Evolutionary conservation across 1,284 basidiomycete species (phyloP), one percentile per base, ranked within the genome.

Genomic region (Tylopilus orsonianus): DNA sequence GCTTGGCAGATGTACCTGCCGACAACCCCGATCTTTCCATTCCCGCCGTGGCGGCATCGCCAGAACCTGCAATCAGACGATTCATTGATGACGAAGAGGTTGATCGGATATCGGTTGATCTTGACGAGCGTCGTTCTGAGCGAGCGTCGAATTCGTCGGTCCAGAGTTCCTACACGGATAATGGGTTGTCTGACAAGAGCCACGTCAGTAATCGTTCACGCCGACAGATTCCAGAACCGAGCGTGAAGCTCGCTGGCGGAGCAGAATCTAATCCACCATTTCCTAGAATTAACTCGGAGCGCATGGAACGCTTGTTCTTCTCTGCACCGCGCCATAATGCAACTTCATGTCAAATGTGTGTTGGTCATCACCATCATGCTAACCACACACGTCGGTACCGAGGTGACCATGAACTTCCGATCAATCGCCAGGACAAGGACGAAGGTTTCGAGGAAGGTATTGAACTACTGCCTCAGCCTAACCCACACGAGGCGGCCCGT

Each of bases 291-390:
- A 80, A 83, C 13, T 87, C 88, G 9, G 80, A 80, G 38, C 80
- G 76, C 33, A 75, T 92, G 36, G 90, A 93, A 61, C 74, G 78
- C 0, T 69, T 92, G 44, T 93, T 93, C 72, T 93, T 92, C 69
- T 83, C 85, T 50, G 84, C 79, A 1, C 83, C 82, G 1, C 81
- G 80, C 32, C 87, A 90, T 56, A 80, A 89, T 52, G 72, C 74
- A 13, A 75, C 75, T 49, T 87, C 82, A 1, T 90, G 87, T 57
- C 78, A 73, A 3, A 75, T 80, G 36, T 90, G 87, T 56, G 77
- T 78, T 58, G 70, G 80, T 22, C 69, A 71, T 20, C 68, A 70
- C 23, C 44, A 32, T 20, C 50, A 50, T 23, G 8, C n/a, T 20
- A 35, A 52, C 22, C 43, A 9, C 7, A 6, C 19, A 22, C 36